These are phyloP conservation scores for Venturia asperata DNA, from an alignment of 2,329 filamentous ascomycete species.

Conservation along the genomic window DNA sequence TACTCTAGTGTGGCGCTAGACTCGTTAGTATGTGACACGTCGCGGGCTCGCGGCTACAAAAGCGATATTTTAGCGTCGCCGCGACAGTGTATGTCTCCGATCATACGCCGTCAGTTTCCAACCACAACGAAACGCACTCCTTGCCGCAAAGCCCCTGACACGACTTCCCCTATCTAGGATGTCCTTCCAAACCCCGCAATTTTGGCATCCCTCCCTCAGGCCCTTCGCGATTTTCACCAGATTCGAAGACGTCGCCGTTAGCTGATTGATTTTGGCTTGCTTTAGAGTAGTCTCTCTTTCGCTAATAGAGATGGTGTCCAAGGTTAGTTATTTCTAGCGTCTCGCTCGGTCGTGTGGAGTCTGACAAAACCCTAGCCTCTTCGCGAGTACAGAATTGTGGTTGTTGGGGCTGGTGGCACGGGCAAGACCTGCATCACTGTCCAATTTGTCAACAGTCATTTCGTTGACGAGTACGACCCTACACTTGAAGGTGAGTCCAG, in stretches of 20 bases:
- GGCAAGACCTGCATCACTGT: constrained; percentile 99
- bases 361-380: constrained; percentile 35
- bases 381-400: constrained; percentile 58
- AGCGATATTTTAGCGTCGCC: no score
- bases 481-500: constrained; percentile 81
- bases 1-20: no score
- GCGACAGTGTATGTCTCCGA: neutral
- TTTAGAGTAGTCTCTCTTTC: neutral
- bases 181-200: neutral
- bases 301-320: neutral
- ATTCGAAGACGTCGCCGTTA: neutral
- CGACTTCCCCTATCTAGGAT: neutral
- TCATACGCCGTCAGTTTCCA: neutral
- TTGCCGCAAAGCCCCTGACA: neutral
- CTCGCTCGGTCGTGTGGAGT: neutral
- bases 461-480: constrained; percentile 98
- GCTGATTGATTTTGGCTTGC: neutral
- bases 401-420: constrained; percentile 94
- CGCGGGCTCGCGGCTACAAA: no score
- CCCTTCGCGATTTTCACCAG: neutral
- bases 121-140: neutral
- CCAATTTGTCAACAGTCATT: constrained; percentile 72
- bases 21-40: no score
- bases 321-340: neutral
- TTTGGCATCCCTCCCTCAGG: neutral